Conservation (phyloP, 2,329 filamentous ascomycete genomes). For the Colletotrichum coccodes region DNA sequence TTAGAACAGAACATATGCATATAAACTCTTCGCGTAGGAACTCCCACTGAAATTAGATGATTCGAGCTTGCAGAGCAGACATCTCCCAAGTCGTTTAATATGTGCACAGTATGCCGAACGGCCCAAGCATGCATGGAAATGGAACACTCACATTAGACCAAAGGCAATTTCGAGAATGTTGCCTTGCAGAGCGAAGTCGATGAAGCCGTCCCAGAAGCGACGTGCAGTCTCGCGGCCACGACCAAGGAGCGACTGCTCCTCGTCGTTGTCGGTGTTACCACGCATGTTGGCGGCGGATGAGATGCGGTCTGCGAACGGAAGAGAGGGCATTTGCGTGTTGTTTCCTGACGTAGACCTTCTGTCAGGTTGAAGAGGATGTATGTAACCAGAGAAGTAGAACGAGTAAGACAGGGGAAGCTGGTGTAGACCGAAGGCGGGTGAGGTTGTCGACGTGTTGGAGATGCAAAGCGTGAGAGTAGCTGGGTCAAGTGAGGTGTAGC, state of each 20-base stretch:
- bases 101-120: background rate
- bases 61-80: background rate
- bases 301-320: slow-evolving; percentile 18
- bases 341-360: background rate
- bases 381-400: background rate
- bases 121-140: background rate
- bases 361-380: too few relatives aligned
- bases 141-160: slow-evolving; percentile 71
- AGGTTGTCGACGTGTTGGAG: background rate
- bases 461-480: background rate
- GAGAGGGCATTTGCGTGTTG: slow-evolving; percentile 3
- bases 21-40: too few relatives aligned
- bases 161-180: slow-evolving; percentile 82
- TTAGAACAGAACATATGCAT: background rate
- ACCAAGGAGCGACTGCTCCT: slow-evolving; percentile 57
- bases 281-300: slow-evolving; percentile 38
- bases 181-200: slow-evolving; percentile 78
- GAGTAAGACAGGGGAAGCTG: background rate
- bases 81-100: background rate
- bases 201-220: slow-evolving; percentile 70
- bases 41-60: background rate
- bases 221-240: slow-evolving; percentile 58
- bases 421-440: too few relatives aligned
- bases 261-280: slow-evolving; percentile 39
- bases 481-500: background rate